Conservation (phyloP, 805 yeast genomes). For the Schizosaccharomyces japonicus region DNA sequence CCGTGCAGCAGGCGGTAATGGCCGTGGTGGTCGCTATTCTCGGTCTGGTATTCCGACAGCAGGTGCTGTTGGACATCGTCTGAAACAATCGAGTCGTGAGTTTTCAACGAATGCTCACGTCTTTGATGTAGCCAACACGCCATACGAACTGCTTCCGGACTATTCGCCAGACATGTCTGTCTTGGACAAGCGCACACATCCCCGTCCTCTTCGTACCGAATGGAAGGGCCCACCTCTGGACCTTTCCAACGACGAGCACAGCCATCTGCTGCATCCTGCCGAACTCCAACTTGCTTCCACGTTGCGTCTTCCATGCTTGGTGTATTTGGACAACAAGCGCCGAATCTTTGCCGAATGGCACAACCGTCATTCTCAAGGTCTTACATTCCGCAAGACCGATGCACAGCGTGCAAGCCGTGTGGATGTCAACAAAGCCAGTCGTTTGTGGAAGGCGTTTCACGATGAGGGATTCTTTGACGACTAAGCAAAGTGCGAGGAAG, state of each 20-base stretch:
- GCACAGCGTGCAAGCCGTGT: conserved; percentile 94
- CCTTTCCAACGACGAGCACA: conserved; percentile 50
- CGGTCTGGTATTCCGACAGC: too few relatives aligned
- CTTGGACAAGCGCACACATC: conserved; percentile 20
- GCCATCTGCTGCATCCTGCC: conserved; percentile 63
- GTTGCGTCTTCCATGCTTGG: conserved; percentile 67
- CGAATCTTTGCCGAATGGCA: conserved; percentile 78
- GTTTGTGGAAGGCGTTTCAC: conserved; percentile 74
- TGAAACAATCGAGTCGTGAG: background rate
- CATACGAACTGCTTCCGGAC: conserved; percentile 34
- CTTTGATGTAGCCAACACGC: conserved; percentile 2
- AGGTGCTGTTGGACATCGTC: too few relatives aligned
- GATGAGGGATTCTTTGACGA: conserved; percentile 67
- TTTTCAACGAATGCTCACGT: background rate
- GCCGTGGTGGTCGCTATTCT: too few relatives aligned
- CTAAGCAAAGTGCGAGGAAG: too few relatives aligned
- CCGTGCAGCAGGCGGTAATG: too few relatives aligned
- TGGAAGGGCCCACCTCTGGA: conserved; percentile 99
- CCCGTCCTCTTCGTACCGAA: conserved; percentile 54
- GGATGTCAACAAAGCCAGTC: conserved; percentile 86
- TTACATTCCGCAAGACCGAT: conserved; percentile 85
- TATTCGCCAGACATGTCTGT: conserved; percentile 48
- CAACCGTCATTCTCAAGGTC: conserved; percentile 35
- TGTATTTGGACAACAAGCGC: conserved; percentile 55
- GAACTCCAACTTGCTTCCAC: conserved; percentile 68